Percentiles rank a stretch among this genome's conserved stretches.
Evolutionary conservation across 2,329 filamentous ascomycete genomes (phyloP).

Genomic region (Pseudodiploospora longispora): DNA sequence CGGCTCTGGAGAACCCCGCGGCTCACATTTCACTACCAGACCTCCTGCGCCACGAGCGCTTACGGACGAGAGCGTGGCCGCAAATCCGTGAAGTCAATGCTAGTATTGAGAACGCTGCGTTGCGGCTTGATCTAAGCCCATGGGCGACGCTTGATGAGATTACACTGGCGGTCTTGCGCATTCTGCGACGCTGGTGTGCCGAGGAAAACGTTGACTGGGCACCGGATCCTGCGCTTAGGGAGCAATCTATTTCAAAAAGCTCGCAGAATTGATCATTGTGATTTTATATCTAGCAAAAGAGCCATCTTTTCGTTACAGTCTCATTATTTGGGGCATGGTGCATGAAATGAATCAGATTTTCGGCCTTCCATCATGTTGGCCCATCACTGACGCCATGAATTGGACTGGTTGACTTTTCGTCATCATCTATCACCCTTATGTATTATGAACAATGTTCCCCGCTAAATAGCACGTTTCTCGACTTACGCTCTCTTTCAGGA

Average conservation of each 20-base stretch:
- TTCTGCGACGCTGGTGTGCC: constrained; percentile 36
- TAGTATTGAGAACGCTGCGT: constrained; percentile 6
- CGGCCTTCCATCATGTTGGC: too few species aligned
- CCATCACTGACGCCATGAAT: too few species aligned
- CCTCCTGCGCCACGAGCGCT: constrained; percentile 4
- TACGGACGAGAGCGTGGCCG: constrained; percentile 7
- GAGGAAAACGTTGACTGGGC: constrained; percentile 39
- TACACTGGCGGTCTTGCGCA: constrained; percentile 27
- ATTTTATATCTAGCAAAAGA: too few species aligned
- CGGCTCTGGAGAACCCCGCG: constrained; percentile 19
- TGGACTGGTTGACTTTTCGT: too few species aligned
- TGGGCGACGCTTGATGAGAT: constrained; percentile 40
- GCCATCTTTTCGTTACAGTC: too few species aligned
- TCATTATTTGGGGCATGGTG: too few species aligned
- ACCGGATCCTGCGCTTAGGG: constrained; percentile 26
- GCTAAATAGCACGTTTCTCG: too few species aligned
- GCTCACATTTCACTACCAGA: not conserved
- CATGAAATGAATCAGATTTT: too few species aligned
- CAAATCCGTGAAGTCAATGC: constrained; percentile 7
- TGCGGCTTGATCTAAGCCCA: constrained; percentile 26
- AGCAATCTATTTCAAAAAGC: constrained; percentile 8
- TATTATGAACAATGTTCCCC: too few species aligned
- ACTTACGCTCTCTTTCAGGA: too few species aligned
- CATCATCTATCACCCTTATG: too few species aligned
- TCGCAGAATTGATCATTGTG: not conserved